Percentiles rank a stretch among this genome's conserved stretches.
phyloP scores from a whole-genome alignment of 371 early-diverging fungal species.

The Mortierella sp. region DNA sequence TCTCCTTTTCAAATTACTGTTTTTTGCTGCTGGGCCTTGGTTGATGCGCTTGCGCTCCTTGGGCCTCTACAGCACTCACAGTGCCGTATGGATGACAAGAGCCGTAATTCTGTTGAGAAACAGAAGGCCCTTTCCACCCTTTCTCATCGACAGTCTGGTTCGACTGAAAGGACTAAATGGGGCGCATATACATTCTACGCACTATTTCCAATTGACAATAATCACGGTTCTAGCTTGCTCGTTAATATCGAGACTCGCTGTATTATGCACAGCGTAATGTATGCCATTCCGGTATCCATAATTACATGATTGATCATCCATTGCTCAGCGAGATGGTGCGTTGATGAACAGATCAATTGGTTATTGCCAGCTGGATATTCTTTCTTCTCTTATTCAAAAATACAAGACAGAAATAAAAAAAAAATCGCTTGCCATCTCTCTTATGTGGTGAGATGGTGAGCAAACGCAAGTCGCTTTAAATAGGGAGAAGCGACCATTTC shows the following conservation, averaged over 20 bases:
- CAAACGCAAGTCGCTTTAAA: too few species aligned
- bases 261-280: too few species aligned
- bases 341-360: not conserved
- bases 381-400: too few species aligned
- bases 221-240: too few species aligned
- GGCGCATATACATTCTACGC: constrained; percentile 25
- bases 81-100: constrained; percentile 57
- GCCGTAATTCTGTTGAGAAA: constrained; percentile 16
- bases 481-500: too few species aligned
- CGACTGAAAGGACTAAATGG: constrained; percentile 38
- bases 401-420: too few species aligned
- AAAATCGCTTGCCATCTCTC: too few species aligned
- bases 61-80: constrained; percentile 28
- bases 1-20: constrained; percentile 57
- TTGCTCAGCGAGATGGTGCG: not conserved
- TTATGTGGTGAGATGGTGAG: too few species aligned
- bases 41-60: constrained; percentile 57
- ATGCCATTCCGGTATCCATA: too few species aligned
- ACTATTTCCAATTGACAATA: too few species aligned
- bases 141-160: constrained; percentile 15
- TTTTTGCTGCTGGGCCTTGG: constrained; percentile 42
- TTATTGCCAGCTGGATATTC: not conserved
- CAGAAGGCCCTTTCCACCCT: constrained; percentile 47
- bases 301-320: too few species aligned
- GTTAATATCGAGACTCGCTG: too few species aligned